Conservation (phyloP, 495 filamentous ascomycete species). For the Zalerion maritima region DNA sequence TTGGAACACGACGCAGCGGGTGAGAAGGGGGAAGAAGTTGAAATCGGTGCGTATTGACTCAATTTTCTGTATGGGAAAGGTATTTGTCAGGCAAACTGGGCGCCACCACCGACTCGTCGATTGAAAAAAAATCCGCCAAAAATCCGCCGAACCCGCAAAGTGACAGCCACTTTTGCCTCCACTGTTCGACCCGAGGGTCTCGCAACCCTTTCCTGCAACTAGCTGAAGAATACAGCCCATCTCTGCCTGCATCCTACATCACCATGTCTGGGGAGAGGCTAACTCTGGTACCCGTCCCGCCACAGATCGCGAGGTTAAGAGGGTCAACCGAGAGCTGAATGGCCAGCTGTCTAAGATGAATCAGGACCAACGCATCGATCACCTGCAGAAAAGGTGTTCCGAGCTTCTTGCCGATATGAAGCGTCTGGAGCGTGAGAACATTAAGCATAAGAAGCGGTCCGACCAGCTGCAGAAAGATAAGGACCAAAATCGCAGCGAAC, state of each 20-base stretch:
- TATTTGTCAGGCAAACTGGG: no score
- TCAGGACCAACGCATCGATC: conserved; percentile 57
- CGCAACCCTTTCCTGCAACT: no score
- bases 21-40: conserved; percentile 87
- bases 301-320: conserved; percentile 60
- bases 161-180: no score
- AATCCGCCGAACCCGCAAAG: no score
- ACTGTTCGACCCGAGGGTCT: no score
- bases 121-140: no score
- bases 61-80: no score
- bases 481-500: conserved; percentile 70
- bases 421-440: conserved; percentile 78
- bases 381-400: conserved; percentile 77
- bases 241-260: no score
- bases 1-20: conserved; percentile 82
- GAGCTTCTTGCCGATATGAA: conserved; percentile 91
- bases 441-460: conserved; percentile 88
- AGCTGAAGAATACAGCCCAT: no score
- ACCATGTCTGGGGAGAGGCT: no score
- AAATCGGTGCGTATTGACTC: conserved; percentile 98
- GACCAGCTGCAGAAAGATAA: conserved; percentile 96
- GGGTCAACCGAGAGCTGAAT: conserved; percentile 78
- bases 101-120: no score
- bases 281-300: no score
- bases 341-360: conserved; percentile 70